Base-by-base conservation (phyloP, 1,139 yeast species). In the Zygosaccharomyces sapae region DNA sequence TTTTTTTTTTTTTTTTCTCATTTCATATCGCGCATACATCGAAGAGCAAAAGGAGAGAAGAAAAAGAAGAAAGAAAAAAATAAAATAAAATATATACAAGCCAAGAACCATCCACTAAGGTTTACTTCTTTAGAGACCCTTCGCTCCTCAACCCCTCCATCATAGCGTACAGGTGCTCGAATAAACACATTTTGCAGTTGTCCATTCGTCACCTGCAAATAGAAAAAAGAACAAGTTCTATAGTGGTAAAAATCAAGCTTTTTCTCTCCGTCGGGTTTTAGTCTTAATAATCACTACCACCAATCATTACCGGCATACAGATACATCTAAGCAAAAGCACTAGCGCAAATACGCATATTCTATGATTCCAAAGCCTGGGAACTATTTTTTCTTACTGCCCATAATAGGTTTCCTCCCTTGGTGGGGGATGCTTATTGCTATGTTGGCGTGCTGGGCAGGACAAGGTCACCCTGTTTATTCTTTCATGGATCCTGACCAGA, bases 341-440 rank as follows among this genome's bases (percentile, higher is more conserved):
- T 16, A 16, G n/a, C n/a, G n/a, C 16, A 37, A 22, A 27, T n/a
- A 30, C 27, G 12, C 40, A 37, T 24, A 30, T 30, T 33, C 31
- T 25, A 43, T 35, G 44, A 30, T 38, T 31, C 41, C 42, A 20
- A 57, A 52, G 39, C 69, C 68, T 18, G 68, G 63, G 18, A 68
- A 66, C 50, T 65, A 59, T 43, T 67, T 63, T 49, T 74, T 74
- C 57, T 51, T 75, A 2, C 63, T 86, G 35, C 94, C 92, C 3
- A 65, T 83, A 44, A 57, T 76, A 3, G 76, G 83, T 1, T 68
- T 75, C 41, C 62, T 76, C 5, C 76, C 77, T 8, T 85, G 92
- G 92, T 80, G 82, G 76, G 92, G 85, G 5, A 83, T 84, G 90
- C 76, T 86, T n/a, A 79, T 82, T 7, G 84, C 90, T 10, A 70